Evolutionary conservation across 257 asterid genomes (phyloP).

Genomic region (Dorcoceras hygrometricum): DNA sequence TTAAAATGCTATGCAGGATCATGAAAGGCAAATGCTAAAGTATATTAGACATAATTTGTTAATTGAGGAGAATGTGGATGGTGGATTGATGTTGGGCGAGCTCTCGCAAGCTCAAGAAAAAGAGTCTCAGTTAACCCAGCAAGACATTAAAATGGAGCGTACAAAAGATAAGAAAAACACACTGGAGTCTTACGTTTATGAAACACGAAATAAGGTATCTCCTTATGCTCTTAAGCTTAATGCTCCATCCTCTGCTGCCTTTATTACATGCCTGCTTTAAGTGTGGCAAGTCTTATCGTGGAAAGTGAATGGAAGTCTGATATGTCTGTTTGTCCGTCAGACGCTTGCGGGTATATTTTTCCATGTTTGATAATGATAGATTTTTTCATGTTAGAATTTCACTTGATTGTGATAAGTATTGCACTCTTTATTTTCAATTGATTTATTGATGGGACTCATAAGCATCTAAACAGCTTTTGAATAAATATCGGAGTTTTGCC

Average conservation of each 20-base stretch:
- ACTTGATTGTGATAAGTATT: constrained; percentile 9
- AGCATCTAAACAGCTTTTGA: constrained; percentile 54
- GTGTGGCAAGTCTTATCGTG: too few relatives aligned
- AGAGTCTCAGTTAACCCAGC: constrained; percentile 70
- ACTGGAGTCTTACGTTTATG: constrained; percentile 90
- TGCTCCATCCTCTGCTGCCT: constrained; percentile 12
- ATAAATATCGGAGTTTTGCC: constrained; percentile 75
- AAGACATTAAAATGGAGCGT: constrained; percentile 79
- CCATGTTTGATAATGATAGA: background rate
- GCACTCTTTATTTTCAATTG: constrained; percentile 14
- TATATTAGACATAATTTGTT: constrained; percentile 65
- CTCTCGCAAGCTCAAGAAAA: constrained; percentile 63
- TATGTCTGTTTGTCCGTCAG: background rate
- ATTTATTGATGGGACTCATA: constrained; percentile 8
- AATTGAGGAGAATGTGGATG: constrained; percentile 51
- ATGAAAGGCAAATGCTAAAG: constrained; percentile 57
- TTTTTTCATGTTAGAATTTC: background rate
- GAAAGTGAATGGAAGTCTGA: too few relatives aligned
- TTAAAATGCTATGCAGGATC: constrained; percentile 44
- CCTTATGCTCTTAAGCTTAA: constrained; percentile 18
- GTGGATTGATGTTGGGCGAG: constrained; percentile 63
- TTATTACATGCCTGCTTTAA: background rate
- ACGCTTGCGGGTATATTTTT: too few relatives aligned
- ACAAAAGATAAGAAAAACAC: constrained; percentile 96
- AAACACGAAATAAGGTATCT: constrained; percentile 83